Evolutionary conservation across 2,329 filamentous ascomycete species (phyloP).

Genomic region (Dissoconium aciculare): DNA sequence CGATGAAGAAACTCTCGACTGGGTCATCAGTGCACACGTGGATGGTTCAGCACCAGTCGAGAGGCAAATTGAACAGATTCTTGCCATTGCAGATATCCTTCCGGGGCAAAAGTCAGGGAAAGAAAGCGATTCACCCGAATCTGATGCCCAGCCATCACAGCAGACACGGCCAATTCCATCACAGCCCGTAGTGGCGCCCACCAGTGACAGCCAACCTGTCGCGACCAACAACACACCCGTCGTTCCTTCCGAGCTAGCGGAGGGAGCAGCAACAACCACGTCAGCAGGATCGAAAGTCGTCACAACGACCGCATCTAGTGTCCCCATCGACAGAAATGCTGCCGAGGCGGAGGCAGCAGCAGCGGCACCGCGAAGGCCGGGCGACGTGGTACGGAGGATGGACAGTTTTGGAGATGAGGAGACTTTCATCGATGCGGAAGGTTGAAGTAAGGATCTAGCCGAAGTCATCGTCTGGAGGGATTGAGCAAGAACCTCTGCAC

Average conservation of each 20-base stretch:
- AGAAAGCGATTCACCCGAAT: too few species aligned
- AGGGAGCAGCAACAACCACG: background rate
- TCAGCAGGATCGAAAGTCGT: background rate
- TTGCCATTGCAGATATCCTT: slow-evolving; percentile 72
- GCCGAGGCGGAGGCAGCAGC: slow-evolving; percentile 2
- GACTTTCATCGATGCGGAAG: slow-evolving; percentile 34
- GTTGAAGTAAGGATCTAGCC: background rate
- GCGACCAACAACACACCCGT: background rate
- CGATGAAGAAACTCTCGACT: slow-evolving; percentile 72
- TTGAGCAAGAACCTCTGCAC: too few species aligned
- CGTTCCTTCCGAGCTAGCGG: background rate
- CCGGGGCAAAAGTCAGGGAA: slow-evolving; percentile 54
- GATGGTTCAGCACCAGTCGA: slow-evolving; percentile 48
- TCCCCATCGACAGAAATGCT: slow-evolving; percentile 5
- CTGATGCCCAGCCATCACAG: background rate
- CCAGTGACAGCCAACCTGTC: too few species aligned
- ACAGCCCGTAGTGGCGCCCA: slow-evolving; percentile 48
- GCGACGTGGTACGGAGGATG: slow-evolving; percentile 15
- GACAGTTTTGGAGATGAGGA: slow-evolving; percentile 32
- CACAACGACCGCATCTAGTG: slow-evolving; percentile 1
- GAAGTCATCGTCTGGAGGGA: too few species aligned
- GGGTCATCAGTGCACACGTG: slow-evolving; percentile 78
- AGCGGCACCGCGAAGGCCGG: slow-evolving; percentile 11
- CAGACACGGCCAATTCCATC: slow-evolving; percentile 32
- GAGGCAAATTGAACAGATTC: slow-evolving; percentile 64